These are phyloP conservation scores for Dothistroma pini DNA, from an alignment of 2,329 filamentous ascomycete genomes.

Conservation along the genomic window DNA sequence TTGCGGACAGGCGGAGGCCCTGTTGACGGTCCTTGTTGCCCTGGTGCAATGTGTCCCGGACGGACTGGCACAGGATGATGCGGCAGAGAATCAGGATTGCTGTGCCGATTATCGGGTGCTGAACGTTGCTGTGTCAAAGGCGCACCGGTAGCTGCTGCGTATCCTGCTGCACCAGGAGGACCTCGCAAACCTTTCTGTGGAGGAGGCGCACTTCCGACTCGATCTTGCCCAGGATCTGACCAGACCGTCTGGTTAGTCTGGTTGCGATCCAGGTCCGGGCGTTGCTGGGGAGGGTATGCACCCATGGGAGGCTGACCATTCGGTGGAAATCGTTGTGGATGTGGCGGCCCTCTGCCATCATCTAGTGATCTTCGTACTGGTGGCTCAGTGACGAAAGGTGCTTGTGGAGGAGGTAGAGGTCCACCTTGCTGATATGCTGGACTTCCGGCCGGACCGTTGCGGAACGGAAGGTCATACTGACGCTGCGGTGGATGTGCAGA, in stretches of 20 bases:
- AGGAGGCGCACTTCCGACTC: slow-evolving; percentile 25
- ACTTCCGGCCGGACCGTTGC: slow-evolving; percentile 13
- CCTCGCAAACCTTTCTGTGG: slow-evolving; percentile 17
- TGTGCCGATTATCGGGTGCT: slow-evolving; percentile 20
- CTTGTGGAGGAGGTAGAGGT: slow-evolving; percentile 24
- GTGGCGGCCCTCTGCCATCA: slow-evolving; percentile 27
- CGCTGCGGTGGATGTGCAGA: slow-evolving; percentile 6
- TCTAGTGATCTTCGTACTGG: slow-evolving; percentile 28
- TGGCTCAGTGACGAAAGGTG: slow-evolving; percentile 24
- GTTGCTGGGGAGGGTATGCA: slow-evolving; percentile 13
- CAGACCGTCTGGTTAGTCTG: slow-evolving; percentile 21
- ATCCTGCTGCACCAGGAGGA: slow-evolving; percentile 22
- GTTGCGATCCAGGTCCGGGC: slow-evolving; percentile 21
- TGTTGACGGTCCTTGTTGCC: slow-evolving; percentile 28
- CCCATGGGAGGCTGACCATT: slow-evolving; percentile 12
- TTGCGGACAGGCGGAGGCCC: slow-evolving; percentile 54
- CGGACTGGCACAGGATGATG: slow-evolving; percentile 52
- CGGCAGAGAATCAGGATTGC: slow-evolving; percentile 54
- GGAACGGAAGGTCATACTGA: slow-evolving; percentile 13
- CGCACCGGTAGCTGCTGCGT: slow-evolving; percentile 14
- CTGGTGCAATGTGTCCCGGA: slow-evolving; percentile 41
- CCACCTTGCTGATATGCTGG: slow-evolving; percentile 12
- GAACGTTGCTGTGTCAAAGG: slow-evolving; percentile 29
- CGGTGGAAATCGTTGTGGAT: slow-evolving; percentile 18
- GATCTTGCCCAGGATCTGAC: slow-evolving; percentile 27